These are phyloP conservation scores for Fusarium miscanthi DNA, from an alignment of 2,329 filamentous ascomycete genomes.

Conservation along the genomic window DNA sequence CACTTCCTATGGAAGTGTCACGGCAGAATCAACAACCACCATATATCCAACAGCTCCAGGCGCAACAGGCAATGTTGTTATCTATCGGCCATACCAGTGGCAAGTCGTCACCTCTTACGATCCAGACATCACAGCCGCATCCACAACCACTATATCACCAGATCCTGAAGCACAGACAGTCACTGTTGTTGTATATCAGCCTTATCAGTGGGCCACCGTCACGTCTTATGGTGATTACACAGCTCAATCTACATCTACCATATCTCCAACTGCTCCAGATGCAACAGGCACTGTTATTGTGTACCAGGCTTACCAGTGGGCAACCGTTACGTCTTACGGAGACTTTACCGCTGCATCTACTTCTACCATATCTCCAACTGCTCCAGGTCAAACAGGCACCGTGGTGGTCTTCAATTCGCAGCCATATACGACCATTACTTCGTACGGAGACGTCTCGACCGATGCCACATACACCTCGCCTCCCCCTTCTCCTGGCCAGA, in stretches of 20 bases:
- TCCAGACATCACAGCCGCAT: background rate
- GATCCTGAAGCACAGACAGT: background rate
- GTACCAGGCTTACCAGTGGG: background rate
- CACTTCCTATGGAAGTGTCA: background rate
- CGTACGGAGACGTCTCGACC: background rate
- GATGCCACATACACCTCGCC: background rate
- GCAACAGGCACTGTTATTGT: background rate
- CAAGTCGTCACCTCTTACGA: background rate
- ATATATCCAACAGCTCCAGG: background rate
- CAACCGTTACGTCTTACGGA: background rate
- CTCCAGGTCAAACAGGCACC: background rate
- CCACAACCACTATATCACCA: background rate
- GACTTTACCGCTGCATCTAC: background rate
- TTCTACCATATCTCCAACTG: background rate
- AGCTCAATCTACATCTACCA: background rate
- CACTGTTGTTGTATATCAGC: background rate
- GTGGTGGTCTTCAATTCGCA: background rate
- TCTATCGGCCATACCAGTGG: background rate
- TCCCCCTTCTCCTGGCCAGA: background rate
- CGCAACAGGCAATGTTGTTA: background rate
- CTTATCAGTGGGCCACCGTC: background rate
- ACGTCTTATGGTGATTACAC: background rate
- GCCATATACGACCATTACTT: background rate
- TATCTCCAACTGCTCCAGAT: background rate
- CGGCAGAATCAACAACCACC: background rate